phyloP scores from a whole-genome alignment of 306 rosid species.

The Coriaria nepalensis region DNA sequence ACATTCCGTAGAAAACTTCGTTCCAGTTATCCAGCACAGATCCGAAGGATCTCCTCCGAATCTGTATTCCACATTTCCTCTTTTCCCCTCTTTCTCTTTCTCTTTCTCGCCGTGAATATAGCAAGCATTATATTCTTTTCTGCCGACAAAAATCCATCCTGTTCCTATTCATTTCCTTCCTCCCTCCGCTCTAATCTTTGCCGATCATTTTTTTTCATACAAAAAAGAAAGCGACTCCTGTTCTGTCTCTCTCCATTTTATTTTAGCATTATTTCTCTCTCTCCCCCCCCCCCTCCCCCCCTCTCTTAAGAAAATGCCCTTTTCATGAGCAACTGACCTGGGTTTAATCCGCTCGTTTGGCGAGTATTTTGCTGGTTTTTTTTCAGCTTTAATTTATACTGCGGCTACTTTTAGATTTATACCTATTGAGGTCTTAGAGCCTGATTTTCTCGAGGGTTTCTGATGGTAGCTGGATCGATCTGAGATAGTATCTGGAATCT shows the following conservation, averaged over 20 bases:
- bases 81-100: background rate
- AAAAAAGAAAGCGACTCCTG: background rate
- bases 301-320: no score
- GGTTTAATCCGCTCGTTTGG: no score
- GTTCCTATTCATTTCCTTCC: slow-evolving; percentile 6
- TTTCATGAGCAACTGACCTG: no score
- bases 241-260: background rate
- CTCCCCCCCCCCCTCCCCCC: no score
- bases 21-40: slow-evolving; percentile 6
- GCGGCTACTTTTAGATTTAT: slow-evolving; percentile 1
- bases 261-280: no score
- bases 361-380: no score
- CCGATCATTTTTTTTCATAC: background rate
- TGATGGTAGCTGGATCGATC: slow-evolving; percentile 7
- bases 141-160: background rate
- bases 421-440: background rate
- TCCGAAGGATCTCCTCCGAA: slow-evolving; percentile 8
- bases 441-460: background rate
- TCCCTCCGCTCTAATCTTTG: background rate
- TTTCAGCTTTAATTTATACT: background rate
- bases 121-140: slow-evolving; percentile 5
- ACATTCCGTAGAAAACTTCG: slow-evolving; percentile 1
- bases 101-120: background rate
- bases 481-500: slow-evolving; percentile 1
- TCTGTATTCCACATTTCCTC: background rate